Evolutionary conservation across 495 filamentous ascomycete species (phyloP).

Genomic region (Parathielavia hyrcaniae): DNA sequence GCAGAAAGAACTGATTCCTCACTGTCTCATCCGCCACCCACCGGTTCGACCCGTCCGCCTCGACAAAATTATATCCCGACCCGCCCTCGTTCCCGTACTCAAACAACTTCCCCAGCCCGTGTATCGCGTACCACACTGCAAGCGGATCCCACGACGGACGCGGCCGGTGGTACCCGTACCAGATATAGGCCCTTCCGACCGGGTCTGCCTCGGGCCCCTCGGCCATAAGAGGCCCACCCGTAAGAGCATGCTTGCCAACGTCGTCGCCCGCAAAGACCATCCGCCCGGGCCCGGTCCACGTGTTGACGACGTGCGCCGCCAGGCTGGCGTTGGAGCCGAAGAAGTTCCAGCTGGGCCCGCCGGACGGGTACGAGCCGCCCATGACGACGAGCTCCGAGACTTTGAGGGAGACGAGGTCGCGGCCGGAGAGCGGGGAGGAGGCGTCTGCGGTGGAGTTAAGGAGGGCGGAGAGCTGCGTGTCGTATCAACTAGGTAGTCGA

Average conservation of each 20-base stretch:
- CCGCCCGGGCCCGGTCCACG: conserved; percentile 29
- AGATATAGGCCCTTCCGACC: conserved; percentile 37
- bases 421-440: conserved; percentile 32
- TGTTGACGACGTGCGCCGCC: conserved; percentile 38
- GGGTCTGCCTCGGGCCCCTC: conserved; percentile 34
- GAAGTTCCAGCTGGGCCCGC: conserved; percentile 41
- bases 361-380: conserved; percentile 43
- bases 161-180: conserved; percentile 31
- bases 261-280: conserved; percentile 37
- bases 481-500: neutral
- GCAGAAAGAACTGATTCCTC: conserved; percentile 33
- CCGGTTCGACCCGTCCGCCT: conserved; percentile 29
- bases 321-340: conserved; percentile 30
- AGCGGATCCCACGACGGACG: conserved; percentile 44
- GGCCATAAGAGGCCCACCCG: conserved; percentile 33
- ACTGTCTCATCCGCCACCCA: conserved; percentile 33
- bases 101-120: conserved; percentile 33
- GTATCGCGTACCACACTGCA: conserved; percentile 40
- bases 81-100: conserved; percentile 25
- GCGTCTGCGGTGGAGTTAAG: conserved; percentile 36
- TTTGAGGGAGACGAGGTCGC: conserved; percentile 35
- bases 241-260: conserved; percentile 31
- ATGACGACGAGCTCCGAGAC: conserved; percentile 43
- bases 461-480: conserved; percentile 33
- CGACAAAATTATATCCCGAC: conserved; percentile 31